phyloP scores from a whole-genome alignment of 495 filamentous ascomycete genomes.

The Talaromyces trachyspermus region DNA sequence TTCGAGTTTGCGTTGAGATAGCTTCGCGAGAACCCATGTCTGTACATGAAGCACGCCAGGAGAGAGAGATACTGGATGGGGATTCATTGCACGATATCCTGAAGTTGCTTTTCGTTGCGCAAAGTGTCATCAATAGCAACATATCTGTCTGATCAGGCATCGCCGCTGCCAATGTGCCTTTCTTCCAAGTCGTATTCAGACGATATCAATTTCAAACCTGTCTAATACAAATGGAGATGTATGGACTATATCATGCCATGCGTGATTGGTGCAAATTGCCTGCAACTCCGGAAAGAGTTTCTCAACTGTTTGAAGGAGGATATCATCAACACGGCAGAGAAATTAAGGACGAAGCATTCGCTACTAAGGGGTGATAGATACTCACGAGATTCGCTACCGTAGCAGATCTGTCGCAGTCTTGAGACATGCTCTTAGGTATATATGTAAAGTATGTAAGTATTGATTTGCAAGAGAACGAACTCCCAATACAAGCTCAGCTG shows the following conservation, averaged over 20 bases:
- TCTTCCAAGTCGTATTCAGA: neutral
- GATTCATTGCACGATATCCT: neutral
- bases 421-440: no score
- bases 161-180: neutral
- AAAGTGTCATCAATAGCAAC: neutral
- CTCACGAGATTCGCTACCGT: neutral
- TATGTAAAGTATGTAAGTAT: no score
- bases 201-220: neutral
- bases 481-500: no score
- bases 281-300: no score
- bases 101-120: neutral
- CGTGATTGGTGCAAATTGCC: no score
- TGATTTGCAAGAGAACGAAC: no score
- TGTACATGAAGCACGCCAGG: neutral
- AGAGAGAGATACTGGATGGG: neutral
- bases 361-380: neutral
- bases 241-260: no score
- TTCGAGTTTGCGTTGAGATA: neutral
- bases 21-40: neutral
- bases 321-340: neutral
- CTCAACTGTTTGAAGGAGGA: no score
- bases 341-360: neutral
- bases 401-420: neutral
- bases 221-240: no score
- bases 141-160: neutral